These are phyloP conservation scores for Cytospora piceae DNA, from an alignment of 2,329 filamentous ascomycete genomes.

Conservation along the genomic window DNA sequence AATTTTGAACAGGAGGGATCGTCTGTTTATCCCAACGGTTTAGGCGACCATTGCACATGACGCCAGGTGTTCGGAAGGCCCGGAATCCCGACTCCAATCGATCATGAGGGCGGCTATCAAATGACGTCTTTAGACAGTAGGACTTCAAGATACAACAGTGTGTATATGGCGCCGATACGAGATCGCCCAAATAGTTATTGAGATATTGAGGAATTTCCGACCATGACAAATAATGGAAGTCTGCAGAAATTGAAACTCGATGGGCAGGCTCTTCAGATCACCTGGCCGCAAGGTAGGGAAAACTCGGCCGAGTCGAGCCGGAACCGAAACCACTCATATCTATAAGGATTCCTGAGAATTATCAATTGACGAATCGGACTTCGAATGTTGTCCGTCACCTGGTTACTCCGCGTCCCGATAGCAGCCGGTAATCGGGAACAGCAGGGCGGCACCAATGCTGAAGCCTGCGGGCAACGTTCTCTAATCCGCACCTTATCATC, in stretches of 20 bases:
- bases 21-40: not conserved
- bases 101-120: not conserved
- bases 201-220: not conserved
- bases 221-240: slow-evolving; percentile 5
- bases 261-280: slow-evolving; percentile 23
- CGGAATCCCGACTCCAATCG: not conserved
- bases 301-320: slow-evolving; percentile 24
- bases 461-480: slow-evolving; percentile 10
- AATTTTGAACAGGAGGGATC: not conserved
- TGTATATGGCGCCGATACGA: not conserved
- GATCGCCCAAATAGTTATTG: not conserved
- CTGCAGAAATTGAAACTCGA: slow-evolving; percentile 16
- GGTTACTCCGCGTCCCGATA: slow-evolving; percentile 21
- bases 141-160: not conserved
- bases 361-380: slow-evolving; percentile 30
- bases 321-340: not conserved
- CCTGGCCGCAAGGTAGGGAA: slow-evolving; percentile 23
- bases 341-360: slow-evolving; percentile 10
- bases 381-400: slow-evolving; percentile 10
- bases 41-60: not conserved
- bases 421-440: slow-evolving; percentile 7
- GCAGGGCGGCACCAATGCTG: slow-evolving; percentile 1
- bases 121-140: not conserved
- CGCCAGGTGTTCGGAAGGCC: not conserved
- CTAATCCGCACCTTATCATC: slow-evolving; percentile 3